A percentile compares a stretch with the other conserved stretches of the same genome.
Conservation (phyloP, 2,329 filamentous ascomycete genomes). For the Penicillium italicum region DNA sequence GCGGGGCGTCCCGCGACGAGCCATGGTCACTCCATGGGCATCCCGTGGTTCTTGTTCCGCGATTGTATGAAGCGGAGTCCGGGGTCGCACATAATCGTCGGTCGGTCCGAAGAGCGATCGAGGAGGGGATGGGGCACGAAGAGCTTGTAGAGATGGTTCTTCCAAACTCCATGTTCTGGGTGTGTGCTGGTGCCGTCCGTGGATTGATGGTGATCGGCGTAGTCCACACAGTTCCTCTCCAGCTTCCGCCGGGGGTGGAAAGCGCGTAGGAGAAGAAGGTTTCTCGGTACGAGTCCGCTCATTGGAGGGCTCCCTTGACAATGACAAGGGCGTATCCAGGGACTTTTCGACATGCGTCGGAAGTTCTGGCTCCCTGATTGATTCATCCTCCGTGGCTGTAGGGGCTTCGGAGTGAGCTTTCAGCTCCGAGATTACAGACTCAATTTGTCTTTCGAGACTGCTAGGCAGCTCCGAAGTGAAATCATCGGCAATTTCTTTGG, state of each 20-base stretch:
- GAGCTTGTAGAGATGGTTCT: constrained; percentile 18
- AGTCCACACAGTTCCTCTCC: constrained; percentile 25
- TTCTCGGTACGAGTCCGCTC: background rate
- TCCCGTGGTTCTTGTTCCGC: constrained; percentile 46
- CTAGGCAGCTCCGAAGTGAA: constrained; percentile 20
- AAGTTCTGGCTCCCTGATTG: constrained; percentile 10
- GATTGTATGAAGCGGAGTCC: constrained; percentile 50
- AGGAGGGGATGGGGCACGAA: constrained; percentile 27
- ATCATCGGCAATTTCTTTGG: constrained; percentile 46
- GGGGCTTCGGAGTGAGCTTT: background rate
- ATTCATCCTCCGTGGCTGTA: constrained; percentile 5
- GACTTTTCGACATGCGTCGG: constrained; percentile 26
- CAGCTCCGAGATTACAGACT: constrained; percentile 7
- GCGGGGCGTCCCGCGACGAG: constrained; percentile 29
- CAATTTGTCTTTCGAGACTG: constrained; percentile 8
- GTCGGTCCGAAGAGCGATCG: constrained; percentile 36
- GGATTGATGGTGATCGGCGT: constrained; percentile 38
- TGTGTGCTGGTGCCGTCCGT: constrained; percentile 32
- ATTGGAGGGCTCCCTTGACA: constrained; percentile 8
- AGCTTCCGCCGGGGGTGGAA: constrained; percentile 17
- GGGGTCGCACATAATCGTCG: constrained; percentile 35
- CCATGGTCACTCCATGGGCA: constrained; percentile 40
- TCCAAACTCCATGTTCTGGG: constrained; percentile 31
- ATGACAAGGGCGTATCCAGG: constrained; percentile 16
- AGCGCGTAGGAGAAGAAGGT: constrained; percentile 12